phyloP scores from a whole-genome alignment of 2,329 filamentous ascomycete genomes.

The Arthroderma sp. region DNA sequence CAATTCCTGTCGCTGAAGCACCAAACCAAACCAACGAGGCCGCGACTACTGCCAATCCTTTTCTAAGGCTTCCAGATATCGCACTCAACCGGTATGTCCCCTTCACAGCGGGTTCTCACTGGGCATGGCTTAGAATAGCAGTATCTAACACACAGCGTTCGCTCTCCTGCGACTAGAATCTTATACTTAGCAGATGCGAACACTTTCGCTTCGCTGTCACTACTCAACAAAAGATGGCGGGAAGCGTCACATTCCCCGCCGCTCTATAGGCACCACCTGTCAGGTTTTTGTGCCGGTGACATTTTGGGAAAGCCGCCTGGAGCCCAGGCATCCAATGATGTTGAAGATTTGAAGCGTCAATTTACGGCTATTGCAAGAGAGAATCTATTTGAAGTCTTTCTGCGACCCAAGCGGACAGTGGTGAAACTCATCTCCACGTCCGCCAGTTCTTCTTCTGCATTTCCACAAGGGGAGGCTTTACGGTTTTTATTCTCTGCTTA shows the following conservation, averaged over 20 bases:
- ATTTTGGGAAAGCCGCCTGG: slow-evolving; percentile 21
- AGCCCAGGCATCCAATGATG: slow-evolving; percentile 30
- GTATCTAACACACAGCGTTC: too few relatives aligned
- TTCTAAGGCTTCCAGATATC: slow-evolving; percentile 5
- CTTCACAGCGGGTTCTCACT: not conserved
- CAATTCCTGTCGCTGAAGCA: too few relatives aligned
- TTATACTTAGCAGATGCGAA: slow-evolving; percentile 35
- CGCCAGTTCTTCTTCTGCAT: slow-evolving; percentile 66
- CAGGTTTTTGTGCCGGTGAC: slow-evolving; percentile 21
- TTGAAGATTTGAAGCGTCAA: slow-evolving; percentile 48
- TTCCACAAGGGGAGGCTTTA: slow-evolving; percentile 72
- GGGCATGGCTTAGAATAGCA: too few relatives aligned
- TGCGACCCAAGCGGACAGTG: slow-evolving; percentile 55
- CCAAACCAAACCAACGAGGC: too few relatives aligned
- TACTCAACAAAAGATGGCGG: slow-evolving; percentile 35
- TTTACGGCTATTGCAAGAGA: slow-evolving; percentile 61
- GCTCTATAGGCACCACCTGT: slow-evolving; percentile 35
- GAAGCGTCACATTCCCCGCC: slow-evolving; percentile 28
- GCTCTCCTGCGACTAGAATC: slow-evolving; percentile 23
- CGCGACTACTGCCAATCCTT: not conserved
- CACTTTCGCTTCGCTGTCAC: slow-evolving; percentile 33
- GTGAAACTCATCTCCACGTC: slow-evolving; percentile 73
- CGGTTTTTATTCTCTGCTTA: slow-evolving; percentile 68
- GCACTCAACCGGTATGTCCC: slow-evolving; percentile 10
- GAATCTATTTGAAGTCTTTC: slow-evolving; percentile 63